A percentile compares a stretch with the other conserved stretches of the same genome.
Evolutionary conservation across 2,329 filamentous ascomycete genomes (phyloP).

Genomic region (Ilyonectria destructans): DNA sequence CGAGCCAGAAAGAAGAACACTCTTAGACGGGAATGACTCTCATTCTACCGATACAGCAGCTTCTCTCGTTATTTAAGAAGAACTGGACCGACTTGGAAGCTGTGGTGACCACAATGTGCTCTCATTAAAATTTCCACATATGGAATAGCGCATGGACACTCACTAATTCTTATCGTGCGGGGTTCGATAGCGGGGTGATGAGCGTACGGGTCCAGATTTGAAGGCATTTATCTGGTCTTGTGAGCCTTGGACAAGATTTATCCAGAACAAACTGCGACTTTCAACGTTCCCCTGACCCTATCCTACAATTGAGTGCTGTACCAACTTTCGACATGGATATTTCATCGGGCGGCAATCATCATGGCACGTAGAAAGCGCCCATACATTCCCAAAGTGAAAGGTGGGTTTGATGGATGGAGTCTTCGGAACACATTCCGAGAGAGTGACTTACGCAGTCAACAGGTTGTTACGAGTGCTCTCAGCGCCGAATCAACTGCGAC

Average conservation of each 20-base stretch:
- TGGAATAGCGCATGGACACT: conserved; percentile 3
- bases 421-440: background rate
- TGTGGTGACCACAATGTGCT: background rate
- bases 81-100: background rate
- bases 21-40: too few relatives aligned
- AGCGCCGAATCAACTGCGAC: conserved; percentile 28
- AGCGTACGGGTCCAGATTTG: background rate
- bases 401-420: conserved; percentile 2
- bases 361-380: conserved; percentile 30
- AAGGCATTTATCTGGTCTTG: background rate
- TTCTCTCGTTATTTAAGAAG: background rate
- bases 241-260: background rate
- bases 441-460: background rate
- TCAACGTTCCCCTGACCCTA: background rate
- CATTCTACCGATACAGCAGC: background rate
- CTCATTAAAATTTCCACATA: conserved; percentile 13
- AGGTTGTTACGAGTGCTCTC: conserved; percentile 28
- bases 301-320: background rate
- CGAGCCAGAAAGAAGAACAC: too few relatives aligned
- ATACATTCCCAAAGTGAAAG: conserved; percentile 28
- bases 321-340: background rate
- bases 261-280: background rate
- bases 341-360: background rate
- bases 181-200: background rate
- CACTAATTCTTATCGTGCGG: conserved; percentile 3